These are phyloP conservation scores for Chimonanthus salicifolius DNA, from an alignment of 164 flowering plant genomes.

Conservation along the genomic window DNA sequence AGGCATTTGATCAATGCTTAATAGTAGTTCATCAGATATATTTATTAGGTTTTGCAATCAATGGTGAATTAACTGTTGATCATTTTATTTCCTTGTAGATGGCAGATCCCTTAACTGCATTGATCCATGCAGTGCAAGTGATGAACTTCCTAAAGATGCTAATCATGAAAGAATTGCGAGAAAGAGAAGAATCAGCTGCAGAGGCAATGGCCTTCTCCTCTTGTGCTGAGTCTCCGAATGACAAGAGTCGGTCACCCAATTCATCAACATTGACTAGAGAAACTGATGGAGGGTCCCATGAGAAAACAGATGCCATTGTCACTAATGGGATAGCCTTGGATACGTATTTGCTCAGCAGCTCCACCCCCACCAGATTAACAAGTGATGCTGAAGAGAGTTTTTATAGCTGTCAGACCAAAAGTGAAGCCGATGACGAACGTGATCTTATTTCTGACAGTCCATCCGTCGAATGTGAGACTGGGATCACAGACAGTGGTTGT, in stretches of 20 bases:
- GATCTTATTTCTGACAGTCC: constrained; percentile 22
- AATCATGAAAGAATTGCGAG: constrained; percentile 20
- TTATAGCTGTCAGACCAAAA: constrained; percentile 30
- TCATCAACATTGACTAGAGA: constrained; percentile 12
- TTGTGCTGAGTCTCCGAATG: constrained; percentile 17
- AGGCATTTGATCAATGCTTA: background rate
- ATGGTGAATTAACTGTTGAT: background rate
- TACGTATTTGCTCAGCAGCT: constrained; percentile 23
- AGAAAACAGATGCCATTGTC: constrained; percentile 13
- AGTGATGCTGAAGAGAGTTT: constrained; percentile 33
- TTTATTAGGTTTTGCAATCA: background rate
- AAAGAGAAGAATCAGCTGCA: constrained; percentile 24
- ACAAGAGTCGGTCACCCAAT: constrained; percentile 5
- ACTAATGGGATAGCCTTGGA: constrained; percentile 3
- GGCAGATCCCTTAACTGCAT: constrained; percentile 37
- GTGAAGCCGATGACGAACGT: constrained; percentile 28
- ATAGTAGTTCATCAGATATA: background rate
- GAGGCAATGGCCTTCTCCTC: constrained; percentile 12
- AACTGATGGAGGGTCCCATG: constrained; percentile 5
- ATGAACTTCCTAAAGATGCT: constrained; percentile 32
- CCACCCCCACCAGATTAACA: constrained; percentile 31
- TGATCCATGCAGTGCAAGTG: constrained; percentile 36
- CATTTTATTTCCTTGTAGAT: constrained; percentile 18
- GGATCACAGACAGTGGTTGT: constrained; percentile 17
- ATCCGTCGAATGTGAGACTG: constrained; percentile 15